Base-by-base conservation (phyloP, 176 grass and related monocot genomes). In the Avena atlantica region DNA sequence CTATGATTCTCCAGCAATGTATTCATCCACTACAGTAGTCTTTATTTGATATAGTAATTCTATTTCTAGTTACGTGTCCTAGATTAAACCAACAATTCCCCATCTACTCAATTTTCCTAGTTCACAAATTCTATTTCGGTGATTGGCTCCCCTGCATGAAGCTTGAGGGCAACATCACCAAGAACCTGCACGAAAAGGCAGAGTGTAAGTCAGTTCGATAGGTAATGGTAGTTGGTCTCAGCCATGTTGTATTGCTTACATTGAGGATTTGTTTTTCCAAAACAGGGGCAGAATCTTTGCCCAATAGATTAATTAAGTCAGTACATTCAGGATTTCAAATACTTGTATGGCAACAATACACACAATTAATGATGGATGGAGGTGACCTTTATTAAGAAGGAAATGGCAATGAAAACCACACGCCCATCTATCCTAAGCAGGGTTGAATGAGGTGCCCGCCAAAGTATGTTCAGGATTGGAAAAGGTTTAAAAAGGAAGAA, bases 121-220 rank as follows among this genome's bases (percentile, higher is more conserved):
- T 98, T 98, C 24, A 98, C 88, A 49, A 95, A 85, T 70, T 98
- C 91, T 84, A 98, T 74, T 86, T 68, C 93, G 1, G 86, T 85
- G 25, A 95, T 86, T 55, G 91, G 86, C 70, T 89, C 57, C 34
- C 93, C 93, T 9, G 90, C 85, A 81, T 95, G 96, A 79, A 98
- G 88, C 68, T 95, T 80, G 17, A 98, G 87, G 40, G 93, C 90
- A 70, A 79, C 75, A 55, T 95, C 96, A 36, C 93, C 96, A 76
- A 95, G 86, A 80, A 95, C 90, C 96, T 98, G 87, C 66, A 84
- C 70, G 24, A 40, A 17, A 68, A 78, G 59, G 52, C 34, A 65
- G 27, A 74, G 52, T 27, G 62, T 48, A 61, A 72, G 34, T 86
- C 34, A 87, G 45, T 44, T 69, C 25, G n/a, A 58, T 24, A 53